Evolutionary conservation across 225 moss, liverwort and hornwort species (phyloP), one percentile per base, ranked within the genome.

Genomic region (Straminergon stramineum): DNA sequence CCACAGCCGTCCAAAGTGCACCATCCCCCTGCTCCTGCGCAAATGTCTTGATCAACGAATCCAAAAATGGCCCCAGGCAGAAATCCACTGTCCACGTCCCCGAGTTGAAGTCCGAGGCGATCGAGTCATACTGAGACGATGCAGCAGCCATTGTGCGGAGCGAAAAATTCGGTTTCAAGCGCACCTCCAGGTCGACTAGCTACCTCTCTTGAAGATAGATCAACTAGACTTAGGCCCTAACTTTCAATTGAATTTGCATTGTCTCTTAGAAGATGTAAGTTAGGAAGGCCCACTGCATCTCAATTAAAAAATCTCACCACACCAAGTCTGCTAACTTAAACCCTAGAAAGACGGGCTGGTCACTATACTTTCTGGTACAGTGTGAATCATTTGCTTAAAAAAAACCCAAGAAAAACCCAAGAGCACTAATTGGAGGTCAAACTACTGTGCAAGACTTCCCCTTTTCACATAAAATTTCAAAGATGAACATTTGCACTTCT

Each of bases 1-100:
- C 92, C 71, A 92, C 79, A 61, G 75, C 86, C 30, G 66, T 92
- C 92, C 89, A 92, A 15, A 43, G 60, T 5, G 66, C 83, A 39
- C 5, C 81, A 41, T 26, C 79, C 17, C 66, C 30, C 57, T 32
- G 86, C 73, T 53, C 62, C 70, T 91, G 61, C 23, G 51, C 90
- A 32, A 84, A 88, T 26, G 53, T 56, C 53, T 73, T 43, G 84
- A 91, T 35, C 52, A 79, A 43, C 0, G 90, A 84, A 58, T 84
- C 77, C 52, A 84, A 10, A 11, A 88, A 88, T 22, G 88, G 90
- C 2, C 39, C 56, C 15, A 18, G 41, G 31, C 41, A 32, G 37
- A 70, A 1, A 13, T 48, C 37, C 56, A 56, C 15, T 9, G 57
- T 13, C 90, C 88, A 91, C 5, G 4, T 28, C 62, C 90, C 73